phyloP scores from a whole-genome alignment of 805 yeast genomes.

The Torulaspora indica region DNA sequence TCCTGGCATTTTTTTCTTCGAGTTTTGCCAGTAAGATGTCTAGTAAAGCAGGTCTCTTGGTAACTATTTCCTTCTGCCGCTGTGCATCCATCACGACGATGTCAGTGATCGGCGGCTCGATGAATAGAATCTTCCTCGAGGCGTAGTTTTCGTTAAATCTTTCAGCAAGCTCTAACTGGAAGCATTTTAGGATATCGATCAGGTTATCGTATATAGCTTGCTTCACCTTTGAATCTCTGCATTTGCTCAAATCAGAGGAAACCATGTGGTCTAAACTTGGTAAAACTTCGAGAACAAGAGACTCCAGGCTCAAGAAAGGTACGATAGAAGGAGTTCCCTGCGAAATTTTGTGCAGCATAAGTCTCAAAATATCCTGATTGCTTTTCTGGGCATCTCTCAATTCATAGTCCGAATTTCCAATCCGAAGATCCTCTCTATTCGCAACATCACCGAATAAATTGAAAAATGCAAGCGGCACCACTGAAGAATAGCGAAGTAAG shows the following conservation, averaged over 20 bases:
- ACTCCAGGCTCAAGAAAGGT: constrained; percentile 18
- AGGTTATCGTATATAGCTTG: constrained; percentile 36
- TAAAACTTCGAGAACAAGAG: constrained; percentile 32
- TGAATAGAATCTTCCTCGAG: constrained; percentile 16
- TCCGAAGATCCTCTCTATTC: constrained; percentile 35
- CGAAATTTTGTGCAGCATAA: constrained; percentile 21
- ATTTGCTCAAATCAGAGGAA: constrained; percentile 23
- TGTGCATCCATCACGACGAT: constrained; percentile 27
- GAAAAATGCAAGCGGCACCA: constrained; percentile 59
- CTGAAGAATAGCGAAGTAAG: constrained; percentile 49
- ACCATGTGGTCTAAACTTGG: constrained; percentile 37
- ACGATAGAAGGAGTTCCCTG: constrained; percentile 13
- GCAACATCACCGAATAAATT: constrained; percentile 58
- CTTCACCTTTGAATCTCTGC: constrained; percentile 28
- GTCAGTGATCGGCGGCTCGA: constrained; percentile 32
- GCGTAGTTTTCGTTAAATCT: constrained; percentile 30
- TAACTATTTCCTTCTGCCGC: constrained; percentile 21
- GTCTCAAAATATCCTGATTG: constrained; percentile 32
- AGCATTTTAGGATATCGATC: constrained; percentile 38
- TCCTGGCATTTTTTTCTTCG: constrained; percentile 33
- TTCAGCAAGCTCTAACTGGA: constrained; percentile 40
- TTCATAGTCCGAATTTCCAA: constrained; percentile 34
- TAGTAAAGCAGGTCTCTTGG: constrained; percentile 26
- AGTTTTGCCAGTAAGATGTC: constrained; percentile 29
- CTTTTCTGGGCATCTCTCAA: constrained; percentile 28